These are phyloP conservation scores for Aspergillus unguis DNA, from an alignment of 2,329 filamentous ascomycete species.

Conservation along the genomic window DNA sequence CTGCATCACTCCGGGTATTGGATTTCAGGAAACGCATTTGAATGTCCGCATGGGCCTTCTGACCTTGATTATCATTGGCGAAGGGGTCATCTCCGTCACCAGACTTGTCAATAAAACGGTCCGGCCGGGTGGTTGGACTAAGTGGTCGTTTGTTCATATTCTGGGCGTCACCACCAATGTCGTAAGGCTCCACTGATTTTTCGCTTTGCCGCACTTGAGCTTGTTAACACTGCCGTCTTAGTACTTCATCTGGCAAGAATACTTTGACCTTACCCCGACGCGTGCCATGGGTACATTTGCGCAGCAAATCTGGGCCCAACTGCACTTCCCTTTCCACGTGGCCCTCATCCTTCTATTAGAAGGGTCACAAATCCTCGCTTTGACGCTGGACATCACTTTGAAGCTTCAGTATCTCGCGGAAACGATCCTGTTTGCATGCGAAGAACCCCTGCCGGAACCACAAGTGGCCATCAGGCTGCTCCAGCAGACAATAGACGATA, in stretches of 20 bases:
- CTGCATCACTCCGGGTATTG: constrained; percentile 54
- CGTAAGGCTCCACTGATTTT: constrained; percentile 20
- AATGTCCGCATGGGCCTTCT: constrained; percentile 62
- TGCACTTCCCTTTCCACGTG: constrained; percentile 63
- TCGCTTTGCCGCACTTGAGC: neutral
- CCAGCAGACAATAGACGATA: constrained; percentile 37
- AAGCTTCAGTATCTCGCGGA: constrained; percentile 41
- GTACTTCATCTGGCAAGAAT: constrained; percentile 62
- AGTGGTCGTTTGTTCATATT: constrained; percentile 39
- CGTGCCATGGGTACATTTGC: constrained; percentile 52
- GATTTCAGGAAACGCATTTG: constrained; percentile 61
- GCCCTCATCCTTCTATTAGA: constrained; percentile 63
- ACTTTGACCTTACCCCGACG: constrained; percentile 56
- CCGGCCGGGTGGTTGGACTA: constrained; percentile 38
- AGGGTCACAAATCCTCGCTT: constrained; percentile 57
- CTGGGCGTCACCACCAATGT: constrained; percentile 38
- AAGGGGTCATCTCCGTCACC: constrained; percentile 61
- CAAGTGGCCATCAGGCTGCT: constrained; percentile 31
- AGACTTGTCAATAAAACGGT: constrained; percentile 53
- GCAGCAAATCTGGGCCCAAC: constrained; percentile 52
- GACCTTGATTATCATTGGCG: constrained; percentile 65
- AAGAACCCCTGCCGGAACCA: constrained; percentile 30
- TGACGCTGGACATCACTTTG: constrained; percentile 44
- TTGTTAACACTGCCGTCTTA: constrained; percentile 17
- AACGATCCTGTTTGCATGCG: constrained; percentile 40